Evolutionary conservation across 2,329 filamentous ascomycete species (phyloP), one percentile per base, ranked within the genome.

Genomic region (Tympanopsis confertula): DNA sequence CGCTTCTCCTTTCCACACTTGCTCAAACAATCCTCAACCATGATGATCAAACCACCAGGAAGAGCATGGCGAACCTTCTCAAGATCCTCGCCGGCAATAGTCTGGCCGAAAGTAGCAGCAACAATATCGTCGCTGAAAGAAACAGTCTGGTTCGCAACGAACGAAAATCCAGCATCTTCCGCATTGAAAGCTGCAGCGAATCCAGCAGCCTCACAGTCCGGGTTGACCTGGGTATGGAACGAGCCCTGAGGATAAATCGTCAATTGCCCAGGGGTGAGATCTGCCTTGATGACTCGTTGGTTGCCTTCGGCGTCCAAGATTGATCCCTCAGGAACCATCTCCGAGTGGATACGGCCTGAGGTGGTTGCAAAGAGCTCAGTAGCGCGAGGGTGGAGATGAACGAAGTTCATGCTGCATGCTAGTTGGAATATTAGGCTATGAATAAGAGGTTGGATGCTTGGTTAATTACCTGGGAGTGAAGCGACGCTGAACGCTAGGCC

Each of bases 221-320:
- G 69, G 56, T 76, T 77, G 53, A 63, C 71, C 48, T 74, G 67
- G 5, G 63, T 68, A 53, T 77, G 73, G 17, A 74, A 50, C 4
- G 63, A 59, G 19, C 71, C 72, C 50, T 67, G 63, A 46, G 66
- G 69, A 55, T 74, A 74, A 35, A 68, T 62, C 3, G 66, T 70
- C 55, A 71, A 66, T 52, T 68, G 61, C 51, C 61, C 61, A 41
- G 56, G 51, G 12, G 45, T 47, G 28, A 74, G 51, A 24, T 54
- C 57, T 44, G 60, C 63, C 37, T 45, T 45, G 36, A 63, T 56
- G 18, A 59, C 52, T 5, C 66, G 56, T 15, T 56, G 62, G 18
- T 50, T 56, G 41, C 54, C 53, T 20, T 49, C 42, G 37, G 56
- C 56, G 41, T 58, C 45, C 41, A 57, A 44, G 36, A 68, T 66